Evolutionary conservation across 2,329 filamentous ascomycete species (phyloP), one percentile per base, ranked within the genome.

Genomic region (Fusarium pininemorale): DNA sequence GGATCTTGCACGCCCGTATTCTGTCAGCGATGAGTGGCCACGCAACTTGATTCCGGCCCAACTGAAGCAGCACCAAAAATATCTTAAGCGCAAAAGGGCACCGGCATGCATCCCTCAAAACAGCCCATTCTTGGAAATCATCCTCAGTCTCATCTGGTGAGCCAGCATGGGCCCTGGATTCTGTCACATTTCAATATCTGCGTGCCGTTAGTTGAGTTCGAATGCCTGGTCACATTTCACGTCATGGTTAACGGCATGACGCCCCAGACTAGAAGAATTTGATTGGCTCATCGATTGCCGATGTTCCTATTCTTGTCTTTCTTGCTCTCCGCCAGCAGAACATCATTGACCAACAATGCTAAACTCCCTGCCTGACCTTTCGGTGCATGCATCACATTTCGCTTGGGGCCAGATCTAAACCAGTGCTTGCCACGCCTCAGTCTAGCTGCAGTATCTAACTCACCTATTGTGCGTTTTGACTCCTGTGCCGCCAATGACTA

Each of bases 261-360:
- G 39, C 47, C 42, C 39, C 20, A 53, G 28, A 56, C 26, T 32
- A 11, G 39, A 45, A 28, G 22, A n/a, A 24, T 37, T 37, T 54
- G 39, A 63, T 53, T 72, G 55, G 68, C 41, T 47, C 22, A 22
- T 48, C 24, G 28, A 45, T 58, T 55, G 39, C 56, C 38, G 45
- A 18, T 53, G 67, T 68, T 67, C 56, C 69, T 72, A 72, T 72
- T 72, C 39, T 64, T 50, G 69, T 73, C 42, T 38, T 64, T 69
- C 30, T 18, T 38, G 28, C 39, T 58, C 26, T 30, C 28, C 24
- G n/a, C 35, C 32, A 39, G 30, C 39, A 44, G 35, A 58, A 47
- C 22, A 35, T 41, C 59, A 44, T 47, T 35, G n/a, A 45, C 65
- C 48, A 37, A 61, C 47, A 26, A 48, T 61, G 18, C 26, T 58